Percentiles rank a stretch among this genome's conserved stretches.
These are phyloP conservation scores for Sesbania bispinosa DNA, from an alignment of 306 rosid species.

Conservation along the genomic window DNA sequence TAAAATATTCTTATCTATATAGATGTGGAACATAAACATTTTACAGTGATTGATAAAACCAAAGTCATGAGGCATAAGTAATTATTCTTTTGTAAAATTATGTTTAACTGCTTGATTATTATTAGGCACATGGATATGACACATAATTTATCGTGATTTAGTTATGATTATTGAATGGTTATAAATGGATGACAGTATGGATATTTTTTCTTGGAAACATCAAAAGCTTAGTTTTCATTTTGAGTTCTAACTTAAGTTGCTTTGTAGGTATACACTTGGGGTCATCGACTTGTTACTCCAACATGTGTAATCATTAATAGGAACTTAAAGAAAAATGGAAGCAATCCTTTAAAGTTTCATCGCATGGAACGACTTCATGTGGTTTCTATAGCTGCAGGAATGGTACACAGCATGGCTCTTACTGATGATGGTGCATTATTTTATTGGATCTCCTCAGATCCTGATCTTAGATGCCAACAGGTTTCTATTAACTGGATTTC, in stretches of 20 bases:
- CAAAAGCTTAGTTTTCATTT: slow-evolving; percentile 18
- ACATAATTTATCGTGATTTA: not conserved
- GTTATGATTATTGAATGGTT: not conserved
- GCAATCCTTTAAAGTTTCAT: slow-evolving; percentile 74
- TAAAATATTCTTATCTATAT: not conserved
- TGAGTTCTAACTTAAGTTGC: slow-evolving; percentile 11
- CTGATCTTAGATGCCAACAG: slow-evolving; percentile 88
- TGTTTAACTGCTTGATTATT: slow-evolving; percentile 9
- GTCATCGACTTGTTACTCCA: slow-evolving; percentile 91
- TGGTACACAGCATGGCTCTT: slow-evolving; percentile 79
- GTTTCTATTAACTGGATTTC: slow-evolving; percentile 36
- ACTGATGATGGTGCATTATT: slow-evolving; percentile 89
- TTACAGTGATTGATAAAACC: slow-evolving; percentile 3
- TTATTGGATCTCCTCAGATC: slow-evolving; percentile 90
- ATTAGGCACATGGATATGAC: not conserved
- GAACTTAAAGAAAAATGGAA: slow-evolving; percentile 86
- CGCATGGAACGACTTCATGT: slow-evolving; percentile 73
- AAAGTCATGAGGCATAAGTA: slow-evolving; percentile 7
- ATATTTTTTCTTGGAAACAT: too few species aligned
- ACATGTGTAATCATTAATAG: slow-evolving; percentile 77
- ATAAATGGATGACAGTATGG: not conserved
- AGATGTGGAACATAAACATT: not conserved
- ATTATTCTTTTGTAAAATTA: slow-evolving; percentile 14
- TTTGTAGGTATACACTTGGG: slow-evolving; percentile 94
- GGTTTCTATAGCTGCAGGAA: slow-evolving; percentile 76